These are phyloP conservation scores for Penicillium verrucosum DNA, from an alignment of 2,329 filamentous ascomycete genomes.

Conservation along the genomic window DNA sequence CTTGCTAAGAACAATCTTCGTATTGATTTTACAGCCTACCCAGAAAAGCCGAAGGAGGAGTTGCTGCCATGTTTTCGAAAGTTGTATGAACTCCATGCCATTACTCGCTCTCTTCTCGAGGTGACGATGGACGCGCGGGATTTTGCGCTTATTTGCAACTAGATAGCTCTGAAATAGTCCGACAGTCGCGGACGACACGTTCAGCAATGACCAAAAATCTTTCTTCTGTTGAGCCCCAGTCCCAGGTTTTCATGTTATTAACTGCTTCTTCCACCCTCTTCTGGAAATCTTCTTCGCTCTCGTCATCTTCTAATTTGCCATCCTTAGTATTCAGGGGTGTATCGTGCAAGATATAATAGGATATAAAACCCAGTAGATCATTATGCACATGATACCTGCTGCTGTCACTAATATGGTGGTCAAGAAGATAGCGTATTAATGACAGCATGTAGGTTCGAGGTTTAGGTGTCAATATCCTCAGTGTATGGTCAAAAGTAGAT, in stretches of 20 bases:
- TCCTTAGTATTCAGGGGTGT: background rate
- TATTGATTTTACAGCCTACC: too few relatives aligned
- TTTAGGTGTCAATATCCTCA: background rate
- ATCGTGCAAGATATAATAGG: background rate
- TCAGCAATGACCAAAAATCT: background rate
- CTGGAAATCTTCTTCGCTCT: background rate
- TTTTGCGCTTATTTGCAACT: background rate
- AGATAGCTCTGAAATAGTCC: background rate
- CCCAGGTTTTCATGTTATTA: background rate
- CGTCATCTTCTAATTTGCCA: background rate
- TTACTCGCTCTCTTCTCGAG: too few relatives aligned
- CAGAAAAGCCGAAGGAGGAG: too few relatives aligned
- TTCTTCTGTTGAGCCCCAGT: background rate
- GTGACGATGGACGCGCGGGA: too few relatives aligned
- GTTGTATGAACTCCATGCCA: too few relatives aligned
- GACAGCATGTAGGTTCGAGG: background rate
- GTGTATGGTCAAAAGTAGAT: conserved; percentile 9
- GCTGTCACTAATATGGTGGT: background rate
- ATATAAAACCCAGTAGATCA: background rate
- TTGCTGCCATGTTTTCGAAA: too few relatives aligned
- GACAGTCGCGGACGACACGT: background rate
- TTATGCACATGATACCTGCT: background rate
- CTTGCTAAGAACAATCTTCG: too few relatives aligned
- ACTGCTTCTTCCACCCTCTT: background rate
- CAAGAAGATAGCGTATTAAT: background rate